Evolutionary conservation across 495 filamentous ascomycete genomes (phyloP).

Genomic region (Haplographium delicatum): DNA sequence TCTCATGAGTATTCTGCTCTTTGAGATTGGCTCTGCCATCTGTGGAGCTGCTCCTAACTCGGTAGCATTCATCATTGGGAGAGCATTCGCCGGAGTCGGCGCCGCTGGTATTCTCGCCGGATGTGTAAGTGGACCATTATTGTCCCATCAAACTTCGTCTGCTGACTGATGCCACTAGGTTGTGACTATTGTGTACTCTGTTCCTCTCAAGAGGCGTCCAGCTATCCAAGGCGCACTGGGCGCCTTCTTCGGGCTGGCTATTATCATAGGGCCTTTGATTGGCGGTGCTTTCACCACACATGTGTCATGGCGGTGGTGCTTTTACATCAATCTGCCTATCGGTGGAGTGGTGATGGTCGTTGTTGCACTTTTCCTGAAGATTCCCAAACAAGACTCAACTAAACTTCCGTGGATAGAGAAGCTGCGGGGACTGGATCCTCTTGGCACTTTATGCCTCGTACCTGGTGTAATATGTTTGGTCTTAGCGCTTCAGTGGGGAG

Average conservation of each 20-base stretch:
- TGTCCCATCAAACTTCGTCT: not conserved
- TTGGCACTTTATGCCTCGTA: constrained; percentile 62
- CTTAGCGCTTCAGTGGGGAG: constrained; percentile 83
- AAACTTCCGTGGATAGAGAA: not conserved
- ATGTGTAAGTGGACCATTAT: constrained; percentile 25
- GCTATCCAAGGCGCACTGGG: no score
- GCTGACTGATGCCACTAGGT: constrained; percentile 24
- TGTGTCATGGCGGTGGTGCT: constrained; percentile 42
- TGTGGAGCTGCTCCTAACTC: constrained; percentile 52
- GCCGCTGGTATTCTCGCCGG: constrained; percentile 37
- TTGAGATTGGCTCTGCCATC: constrained; percentile 47
- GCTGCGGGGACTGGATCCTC: constrained; percentile 54
- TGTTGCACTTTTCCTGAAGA: not conserved
- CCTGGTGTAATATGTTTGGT: constrained; percentile 66
- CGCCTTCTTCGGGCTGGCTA: no score
- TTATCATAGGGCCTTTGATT: no score
- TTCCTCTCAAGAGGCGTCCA: constrained; percentile 41
- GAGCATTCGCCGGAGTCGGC: constrained; percentile 50
- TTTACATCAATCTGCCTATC: constrained; percentile 51
- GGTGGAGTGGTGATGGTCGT: not conserved
- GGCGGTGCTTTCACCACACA: constrained; percentile 58
- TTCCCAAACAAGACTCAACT: no score
- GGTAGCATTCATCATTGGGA: constrained; percentile 47
- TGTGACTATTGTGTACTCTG: constrained; percentile 39
- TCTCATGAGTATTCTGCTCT: constrained; percentile 29